Conservation (phyloP, 2,329 filamentous ascomycete species). For the Gliomastix tumulicola region DNA sequence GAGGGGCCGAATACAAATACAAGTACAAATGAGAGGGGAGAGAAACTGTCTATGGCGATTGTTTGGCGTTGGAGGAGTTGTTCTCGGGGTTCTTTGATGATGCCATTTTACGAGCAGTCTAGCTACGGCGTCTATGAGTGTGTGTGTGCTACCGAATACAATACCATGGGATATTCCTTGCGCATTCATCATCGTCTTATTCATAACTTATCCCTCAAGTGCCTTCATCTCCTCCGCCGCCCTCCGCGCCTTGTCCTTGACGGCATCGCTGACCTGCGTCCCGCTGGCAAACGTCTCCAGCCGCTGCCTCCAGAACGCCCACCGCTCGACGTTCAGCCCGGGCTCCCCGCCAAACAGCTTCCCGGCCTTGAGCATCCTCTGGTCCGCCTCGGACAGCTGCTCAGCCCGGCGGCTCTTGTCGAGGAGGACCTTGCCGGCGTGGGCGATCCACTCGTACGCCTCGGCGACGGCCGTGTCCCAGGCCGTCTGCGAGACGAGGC, state of each 20-base stretch:
- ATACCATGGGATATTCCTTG: no score
- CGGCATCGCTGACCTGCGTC: slow-evolving; percentile 6
- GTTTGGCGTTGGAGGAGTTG: no score
- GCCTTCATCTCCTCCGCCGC: slow-evolving; percentile 12
- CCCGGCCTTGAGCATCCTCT: slow-evolving; percentile 11
- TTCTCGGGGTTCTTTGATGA: not conserved
- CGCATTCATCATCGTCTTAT: slow-evolving; percentile 1
- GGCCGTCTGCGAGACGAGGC: slow-evolving; percentile 7
- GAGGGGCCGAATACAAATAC: not conserved
- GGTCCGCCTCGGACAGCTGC: slow-evolving; percentile 11
- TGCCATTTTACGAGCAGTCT: no score
- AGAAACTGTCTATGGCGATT: no score
- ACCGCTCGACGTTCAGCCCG: slow-evolving; percentile 17
- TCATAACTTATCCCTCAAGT: slow-evolving; percentile 8
- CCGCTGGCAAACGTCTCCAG: slow-evolving; percentile 11
- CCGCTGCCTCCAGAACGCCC: slow-evolving; percentile 20
- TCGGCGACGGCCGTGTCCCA: slow-evolving; percentile 12
- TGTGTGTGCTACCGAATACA: no score
- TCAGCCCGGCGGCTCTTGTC: slow-evolving; percentile 6
- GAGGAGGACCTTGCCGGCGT: slow-evolving; percentile 17
- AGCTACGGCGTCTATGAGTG: no score
- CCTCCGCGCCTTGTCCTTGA: slow-evolving; percentile 12
- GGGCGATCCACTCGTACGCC: slow-evolving; percentile 18
- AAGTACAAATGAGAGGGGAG: not conserved
- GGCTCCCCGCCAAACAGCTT: slow-evolving; percentile 10